phyloP scores from a whole-genome alignment of 352 stramenopile species.

The Phytophthora pseudosyringae region DNA sequence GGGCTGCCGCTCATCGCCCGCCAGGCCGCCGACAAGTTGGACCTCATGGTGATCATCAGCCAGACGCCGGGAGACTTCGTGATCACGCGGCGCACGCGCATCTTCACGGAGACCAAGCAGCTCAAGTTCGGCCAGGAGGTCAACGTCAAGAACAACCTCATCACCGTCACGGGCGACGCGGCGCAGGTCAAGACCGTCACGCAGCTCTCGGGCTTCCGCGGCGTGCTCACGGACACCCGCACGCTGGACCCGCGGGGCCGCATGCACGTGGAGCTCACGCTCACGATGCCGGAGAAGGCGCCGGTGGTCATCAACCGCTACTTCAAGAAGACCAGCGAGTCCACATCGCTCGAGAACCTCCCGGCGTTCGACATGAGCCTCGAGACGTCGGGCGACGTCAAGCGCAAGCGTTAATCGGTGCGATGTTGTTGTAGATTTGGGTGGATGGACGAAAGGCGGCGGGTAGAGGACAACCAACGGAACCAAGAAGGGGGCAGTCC shows the following conservation, averaged over 20 bases:
- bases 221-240: constrained; percentile 75
- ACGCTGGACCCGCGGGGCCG: constrained; percentile 76
- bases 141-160: constrained; percentile 89
- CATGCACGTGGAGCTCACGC: constrained; percentile 85
- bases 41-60: constrained; percentile 91
- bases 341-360: constrained; percentile 88
- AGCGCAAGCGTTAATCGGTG: constrained; percentile 78
- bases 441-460: not conserved
- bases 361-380: constrained; percentile 87
- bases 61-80: constrained; percentile 85
- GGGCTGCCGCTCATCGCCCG: constrained; percentile 85
- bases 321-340: constrained; percentile 90
- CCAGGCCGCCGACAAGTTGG: constrained; percentile 87
- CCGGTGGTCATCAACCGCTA: constrained; percentile 82
- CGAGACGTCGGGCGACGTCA: constrained; percentile 82
- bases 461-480: too few relatives aligned
- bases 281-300: constrained; percentile 77
- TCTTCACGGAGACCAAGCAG: constrained; percentile 91
- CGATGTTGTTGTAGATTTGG: constrained; percentile 21
- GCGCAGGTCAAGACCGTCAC: constrained; percentile 79
- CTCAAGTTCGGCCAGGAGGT: constrained; percentile 89
- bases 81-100: constrained; percentile 88
- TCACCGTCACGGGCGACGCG: constrained; percentile 82
- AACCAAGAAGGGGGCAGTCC: too few relatives aligned
- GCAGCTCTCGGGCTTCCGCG: constrained; percentile 82